Base-by-base conservation (phyloP, 1,284 basidiomycete species). In the Veloporphyrellus conicus region DNA sequence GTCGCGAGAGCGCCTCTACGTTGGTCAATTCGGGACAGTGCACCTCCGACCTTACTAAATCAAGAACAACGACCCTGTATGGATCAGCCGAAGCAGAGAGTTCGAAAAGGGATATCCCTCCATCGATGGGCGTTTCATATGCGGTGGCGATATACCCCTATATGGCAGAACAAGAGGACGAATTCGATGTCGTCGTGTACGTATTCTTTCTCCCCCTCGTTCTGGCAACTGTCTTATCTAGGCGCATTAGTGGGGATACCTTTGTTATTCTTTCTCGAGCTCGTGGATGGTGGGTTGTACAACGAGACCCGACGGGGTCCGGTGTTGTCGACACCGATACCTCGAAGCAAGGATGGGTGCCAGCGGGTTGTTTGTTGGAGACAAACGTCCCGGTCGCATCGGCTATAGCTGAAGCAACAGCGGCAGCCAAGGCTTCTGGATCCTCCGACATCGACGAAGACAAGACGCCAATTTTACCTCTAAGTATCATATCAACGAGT, bases 231-330 rank as follows among this genome's bases (percentile, higher is more conserved):
- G 47, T 49, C 54, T 60, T 35, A 60, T 43, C 8, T 36, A 33
- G 42, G 38, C 27, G 15, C 43, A 4, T 29, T 54, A 92, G 87
- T 28, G 87, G 87, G 29, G 88, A 93, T 62, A 91, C 90, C 0
- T 98, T 96, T 68, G 83, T 97, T 56, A 95, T 98, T 60, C 74
- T 96, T 45, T 91, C 90, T 49, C 86, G 95, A 54, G 87, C 93
- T 14, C 87, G 94, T 53, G 96, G 96, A 0, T 99, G 96, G 96
- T 99, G 95, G 93, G 90, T 97, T 29, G 95, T 99, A 3, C 93
- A 98, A 64, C 82, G 90, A 28, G 96, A 99, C 66, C 86, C 88
- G 19, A 82, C 82, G 38, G 93, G 93, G 2, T 79, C 83, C 6
- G 93, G 93, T 12, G 71, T 84, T 42, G 80, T 93, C 36, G 83